A percentile compares a stretch with the other conserved stretches of the same genome.
phyloP scores from a whole-genome alignment of 2,329 filamentous ascomycete genomes.

The Botrytis medusae region DNA sequence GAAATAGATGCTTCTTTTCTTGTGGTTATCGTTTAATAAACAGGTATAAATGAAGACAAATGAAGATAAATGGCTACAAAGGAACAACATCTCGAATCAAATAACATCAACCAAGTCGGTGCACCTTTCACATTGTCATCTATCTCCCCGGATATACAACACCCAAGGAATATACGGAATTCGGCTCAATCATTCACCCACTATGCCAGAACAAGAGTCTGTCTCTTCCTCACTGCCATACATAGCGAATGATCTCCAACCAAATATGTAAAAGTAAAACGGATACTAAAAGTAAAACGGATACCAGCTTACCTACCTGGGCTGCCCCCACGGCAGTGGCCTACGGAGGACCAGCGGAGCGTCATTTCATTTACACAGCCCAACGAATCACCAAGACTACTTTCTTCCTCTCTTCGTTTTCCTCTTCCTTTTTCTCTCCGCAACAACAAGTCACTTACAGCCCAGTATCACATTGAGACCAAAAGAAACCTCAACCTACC shows the following conservation, averaged over 20 bases:
- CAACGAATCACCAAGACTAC: neutral
- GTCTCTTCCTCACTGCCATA: neutral
- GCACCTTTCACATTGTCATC: neutral
- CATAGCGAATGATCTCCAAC: neutral
- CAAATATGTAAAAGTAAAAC: neutral
- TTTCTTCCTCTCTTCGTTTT: neutral
- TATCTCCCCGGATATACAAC: neutral
- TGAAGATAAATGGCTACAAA: neutral
- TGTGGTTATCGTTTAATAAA: no score
- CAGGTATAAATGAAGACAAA: no score
- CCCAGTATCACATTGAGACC: neutral
- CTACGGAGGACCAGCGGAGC: neutral
- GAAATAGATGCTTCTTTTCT: no score
- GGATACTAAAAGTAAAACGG: neutral
- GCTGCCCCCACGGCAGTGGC: neutral
- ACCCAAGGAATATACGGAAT: neutral
- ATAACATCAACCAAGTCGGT: neutral
- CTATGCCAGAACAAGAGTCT: neutral
- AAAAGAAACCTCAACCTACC: no score
- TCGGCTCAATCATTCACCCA: neutral
- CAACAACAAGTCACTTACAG: neutral
- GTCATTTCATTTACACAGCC: neutral
- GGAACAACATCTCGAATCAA: neutral
- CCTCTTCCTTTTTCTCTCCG: no score
- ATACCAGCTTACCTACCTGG: neutral